Evolutionary conservation across 495 filamentous ascomycete genomes (phyloP), one percentile per base, ranked within the genome.

Genomic region (Trichoderma virens): DNA sequence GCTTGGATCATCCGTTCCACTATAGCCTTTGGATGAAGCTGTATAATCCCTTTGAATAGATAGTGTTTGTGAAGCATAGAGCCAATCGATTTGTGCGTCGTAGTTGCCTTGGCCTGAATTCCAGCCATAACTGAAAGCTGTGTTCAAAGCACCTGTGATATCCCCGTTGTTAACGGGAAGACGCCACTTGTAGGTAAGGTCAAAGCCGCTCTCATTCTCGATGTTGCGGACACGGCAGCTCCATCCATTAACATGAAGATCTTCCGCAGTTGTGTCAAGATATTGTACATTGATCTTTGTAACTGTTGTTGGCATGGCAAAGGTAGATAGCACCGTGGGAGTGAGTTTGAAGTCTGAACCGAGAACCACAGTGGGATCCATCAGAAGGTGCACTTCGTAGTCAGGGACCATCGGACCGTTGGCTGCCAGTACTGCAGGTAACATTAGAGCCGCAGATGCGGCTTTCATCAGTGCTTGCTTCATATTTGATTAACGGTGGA

Each of bases 101-200:
- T 71, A 75, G 30, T 66, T 66, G 45, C 66, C 64, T 23, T 69
- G 61, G 59, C 61, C 65, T 34, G 62, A 59, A 38, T 72, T 67
- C 63, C 69, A 73, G 13, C 71, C 73, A 1, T 72, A 64, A 16
- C 27, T 28, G 59, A 66, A 67, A 38, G 73, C 73, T 0, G 61
- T 59, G 5, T 43, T 63, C 14, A 73, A 63, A 9, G 72, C 69
- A 2, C 60, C 69, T 31, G 73, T 66, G 39, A 71, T 68, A 41
- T 71, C 61, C 35, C 69, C 70, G 27, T 65, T 61, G 43, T 60
- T 65, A 18, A 68, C 32, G 16, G 66, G 25, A 59, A 70, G 71
- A 27, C 72, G 68, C 63, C 68, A 70, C 67, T 73, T 75, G 67
- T 71, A 75, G 8, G 73, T 75, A 0, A 73, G 65, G 59, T 75